Evolutionary conservation across 352 stramenopile species (phyloP), one percentile per base, ranked within the genome.

Genomic region (Pythium pyrilobum): DNA sequence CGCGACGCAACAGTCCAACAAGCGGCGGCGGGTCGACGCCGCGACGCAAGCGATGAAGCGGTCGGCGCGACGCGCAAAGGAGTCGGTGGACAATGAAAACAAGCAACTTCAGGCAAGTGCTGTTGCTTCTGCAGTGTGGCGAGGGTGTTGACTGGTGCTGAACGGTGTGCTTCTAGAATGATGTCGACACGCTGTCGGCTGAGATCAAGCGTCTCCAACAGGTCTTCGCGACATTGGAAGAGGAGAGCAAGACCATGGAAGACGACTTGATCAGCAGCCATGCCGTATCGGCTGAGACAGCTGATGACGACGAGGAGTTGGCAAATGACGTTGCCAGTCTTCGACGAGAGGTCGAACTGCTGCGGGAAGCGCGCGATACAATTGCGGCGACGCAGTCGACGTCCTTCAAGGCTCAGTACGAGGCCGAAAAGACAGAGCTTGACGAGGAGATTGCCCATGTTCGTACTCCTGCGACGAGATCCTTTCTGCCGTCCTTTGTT

Each of bases 391-490:
- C 16, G 8, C 45, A 85, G 66, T 69, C 60, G 54, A 72, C 68
- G 54, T 87, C 79, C 13, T 52, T 85, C 36, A 89, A 85, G 56
- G 47, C 53, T 31, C 79, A 89, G 45, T 89, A 87, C 40, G 72
- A 84, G 27, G 67, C 82, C 34, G 79, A 89, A 31, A 70, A 72
- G 20, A 48, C 72, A 15, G 74, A 81, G 52, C 32, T 85, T n/a
- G 55, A 82, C 27, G 77, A 86, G 27, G 77, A 89, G 59, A 76
- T 66, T 32, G 37, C 53, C 9, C 74, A 87, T 53, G 78, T 89
- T 66, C 52, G 70, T 61, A 8, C 16, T 55, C 13, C n/a, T 42
- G 9, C 51, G 7, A 42, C 27, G 38, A 13, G 21, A 15, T n/a
- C n/a, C n/a, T n/a, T n/a, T n/a, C n/a, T n/a, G n/a, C n/a, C n/a